Conservation (phyloP, 1,284 basidiomycete genomes). For the Melampsora americana region DNA sequence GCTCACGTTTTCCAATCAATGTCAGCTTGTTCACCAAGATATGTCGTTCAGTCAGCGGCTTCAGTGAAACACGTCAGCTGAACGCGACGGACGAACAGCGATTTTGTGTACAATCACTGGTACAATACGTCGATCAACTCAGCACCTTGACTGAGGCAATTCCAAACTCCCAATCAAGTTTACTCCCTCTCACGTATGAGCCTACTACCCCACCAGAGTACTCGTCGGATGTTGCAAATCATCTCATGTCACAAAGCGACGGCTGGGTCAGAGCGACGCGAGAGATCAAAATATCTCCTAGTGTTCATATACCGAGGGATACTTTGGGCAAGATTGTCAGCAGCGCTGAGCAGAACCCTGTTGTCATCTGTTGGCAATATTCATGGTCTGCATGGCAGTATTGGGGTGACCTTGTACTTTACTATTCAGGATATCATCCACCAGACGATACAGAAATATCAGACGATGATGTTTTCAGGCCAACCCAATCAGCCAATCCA, state of each 20-base stretch:
- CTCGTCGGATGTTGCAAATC: constrained; percentile 7
- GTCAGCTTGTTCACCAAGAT: constrained; percentile 36
- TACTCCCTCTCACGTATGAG: constrained; percentile 36
- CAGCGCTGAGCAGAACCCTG: constrained; percentile 29
- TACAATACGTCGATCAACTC: constrained; percentile 31
- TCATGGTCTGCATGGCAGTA: constrained; percentile 43
- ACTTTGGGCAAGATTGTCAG: constrained; percentile 36
- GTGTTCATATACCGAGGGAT: constrained; percentile 32
- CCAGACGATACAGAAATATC: background rate
- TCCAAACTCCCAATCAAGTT: constrained; percentile 25
- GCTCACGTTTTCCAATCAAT: constrained; percentile 34
- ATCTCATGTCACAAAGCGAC: constrained; percentile 17
- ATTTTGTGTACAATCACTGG: constrained; percentile 24
- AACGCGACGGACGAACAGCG: constrained; percentile 1
- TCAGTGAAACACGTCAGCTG: constrained; percentile 26
- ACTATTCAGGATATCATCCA: constrained; percentile 25
- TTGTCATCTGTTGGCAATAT: constrained; percentile 40
- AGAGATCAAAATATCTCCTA: constrained; percentile 32
- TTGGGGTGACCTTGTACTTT: constrained; percentile 32
- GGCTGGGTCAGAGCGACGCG: constrained; percentile 42
- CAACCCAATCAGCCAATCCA: constrained; percentile 12
- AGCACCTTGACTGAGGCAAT: constrained; percentile 37
- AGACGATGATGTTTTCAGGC: constrained; percentile 30
- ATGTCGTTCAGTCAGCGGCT: constrained; percentile 34
- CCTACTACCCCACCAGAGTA: constrained; percentile 18